Conservation (phyloP, 805 yeast genomes). For the Pichia sporocuriosa region DNA sequence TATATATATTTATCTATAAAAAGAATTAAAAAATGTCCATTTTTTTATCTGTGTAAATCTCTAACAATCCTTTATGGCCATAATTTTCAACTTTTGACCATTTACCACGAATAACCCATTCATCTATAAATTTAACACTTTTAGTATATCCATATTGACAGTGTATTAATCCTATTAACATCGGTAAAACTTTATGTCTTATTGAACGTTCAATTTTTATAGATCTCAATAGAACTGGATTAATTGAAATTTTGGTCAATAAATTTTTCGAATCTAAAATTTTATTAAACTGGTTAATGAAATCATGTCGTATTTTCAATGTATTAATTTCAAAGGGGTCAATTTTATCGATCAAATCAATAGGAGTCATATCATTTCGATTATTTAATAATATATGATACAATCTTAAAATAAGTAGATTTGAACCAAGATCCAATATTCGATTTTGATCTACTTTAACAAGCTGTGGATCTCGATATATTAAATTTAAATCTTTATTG, state of each 20-base stretch:
- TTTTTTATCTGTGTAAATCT: constrained; percentile 15
- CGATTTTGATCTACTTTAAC: constrained; percentile 7
- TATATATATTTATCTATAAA: background rate
- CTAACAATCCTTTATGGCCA: constrained; percentile 24
- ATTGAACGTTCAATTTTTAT: constrained; percentile 17
- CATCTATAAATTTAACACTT: constrained; percentile 20
- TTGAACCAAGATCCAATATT: constrained; percentile 12
- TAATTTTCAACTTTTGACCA: constrained; percentile 13
- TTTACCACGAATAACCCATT: constrained; percentile 25
- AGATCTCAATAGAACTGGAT: background rate
- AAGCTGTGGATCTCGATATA: background rate
- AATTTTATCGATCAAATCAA: background rate
- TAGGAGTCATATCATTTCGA: background rate
- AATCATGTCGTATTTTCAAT: constrained; percentile 13
- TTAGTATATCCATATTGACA: constrained; percentile 19
- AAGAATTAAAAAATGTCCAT: constrained; percentile 2
- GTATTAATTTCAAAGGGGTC: constrained; percentile 7
- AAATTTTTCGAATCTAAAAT: constrained; percentile 8
- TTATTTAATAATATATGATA: constrained; percentile 2
- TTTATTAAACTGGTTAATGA: constrained; percentile 21
- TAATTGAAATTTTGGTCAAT: constrained; percentile 1
- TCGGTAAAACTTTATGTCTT: constrained; percentile 19
- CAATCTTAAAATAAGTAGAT: constrained; percentile 6
- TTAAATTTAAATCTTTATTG: constrained; percentile 4
- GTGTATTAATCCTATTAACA: constrained; percentile 23